Conservation (phyloP, 305 asterid genomes). For the Withania somnifera region DNA sequence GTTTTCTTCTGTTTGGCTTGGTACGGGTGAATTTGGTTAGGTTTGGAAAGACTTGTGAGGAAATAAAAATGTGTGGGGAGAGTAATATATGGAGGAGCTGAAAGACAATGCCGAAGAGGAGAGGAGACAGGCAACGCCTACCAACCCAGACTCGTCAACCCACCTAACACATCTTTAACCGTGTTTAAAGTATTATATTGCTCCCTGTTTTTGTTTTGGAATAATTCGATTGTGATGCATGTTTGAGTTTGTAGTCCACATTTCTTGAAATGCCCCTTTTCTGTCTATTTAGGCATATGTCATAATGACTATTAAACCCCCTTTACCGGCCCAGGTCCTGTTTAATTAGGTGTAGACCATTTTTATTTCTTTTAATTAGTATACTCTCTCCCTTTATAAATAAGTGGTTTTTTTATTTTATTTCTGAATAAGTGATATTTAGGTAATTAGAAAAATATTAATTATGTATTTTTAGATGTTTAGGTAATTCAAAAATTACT, state of each 20-base stretch:
- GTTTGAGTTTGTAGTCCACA: not conserved
- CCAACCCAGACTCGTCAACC: constrained; percentile 43
- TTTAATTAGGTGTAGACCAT: not conserved
- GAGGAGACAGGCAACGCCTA: constrained; percentile 15
- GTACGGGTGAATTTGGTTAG: constrained; percentile 13
- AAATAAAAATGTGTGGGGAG: not conserved
- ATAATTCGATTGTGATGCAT: not conserved
- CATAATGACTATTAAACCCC: not conserved
- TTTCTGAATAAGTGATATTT: too few relatives aligned
- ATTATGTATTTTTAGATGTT: too few relatives aligned
- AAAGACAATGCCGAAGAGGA: not conserved
- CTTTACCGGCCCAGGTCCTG: not conserved
- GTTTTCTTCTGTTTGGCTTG: not conserved
- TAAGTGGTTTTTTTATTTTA: too few relatives aligned
- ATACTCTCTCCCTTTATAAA: too few relatives aligned
- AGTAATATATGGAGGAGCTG: not conserved
- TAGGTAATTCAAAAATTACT: too few relatives aligned
- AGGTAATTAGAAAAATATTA: not conserved
- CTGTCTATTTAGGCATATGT: constrained; percentile 3
- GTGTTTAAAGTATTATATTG: constrained; percentile 16
- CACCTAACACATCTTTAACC: constrained; percentile 42
- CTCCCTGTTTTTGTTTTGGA: not conserved
- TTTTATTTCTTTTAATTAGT: not conserved
- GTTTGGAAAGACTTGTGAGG: constrained; percentile 36
- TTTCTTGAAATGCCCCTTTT: constrained; percentile 16